phyloP scores from a whole-genome alignment of 805 yeast species.

The Wickerhamomyces kurtzmanii region DNA sequence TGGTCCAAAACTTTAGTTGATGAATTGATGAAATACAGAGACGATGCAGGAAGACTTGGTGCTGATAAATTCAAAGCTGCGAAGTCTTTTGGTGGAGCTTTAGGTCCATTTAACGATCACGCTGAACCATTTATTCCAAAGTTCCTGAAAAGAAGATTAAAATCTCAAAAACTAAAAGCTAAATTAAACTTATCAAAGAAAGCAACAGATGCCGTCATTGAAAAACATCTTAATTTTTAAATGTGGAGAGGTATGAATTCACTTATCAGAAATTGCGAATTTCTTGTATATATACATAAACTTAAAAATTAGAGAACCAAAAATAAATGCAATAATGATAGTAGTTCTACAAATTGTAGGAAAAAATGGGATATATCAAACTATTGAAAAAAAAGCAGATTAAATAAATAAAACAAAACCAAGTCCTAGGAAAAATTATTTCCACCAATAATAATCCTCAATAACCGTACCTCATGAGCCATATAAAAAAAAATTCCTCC shows the following conservation, averaged over 20 bases:
- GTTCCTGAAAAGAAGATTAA: conserved; percentile 32
- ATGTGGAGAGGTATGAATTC: conserved; percentile 7
- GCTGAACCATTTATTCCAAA: conserved; percentile 59
- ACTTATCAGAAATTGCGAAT: not conserved
- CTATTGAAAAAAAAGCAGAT: too few species aligned
- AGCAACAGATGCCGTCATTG: too few species aligned
- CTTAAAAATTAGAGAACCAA: too few species aligned
- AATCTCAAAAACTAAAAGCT: conserved; percentile 25
- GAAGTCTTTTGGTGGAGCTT: conserved; percentile 61
- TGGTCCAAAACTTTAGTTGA: conserved; percentile 30
- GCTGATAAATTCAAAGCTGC: conserved; percentile 63
- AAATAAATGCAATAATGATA: conserved; percentile 1
- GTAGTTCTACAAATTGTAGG: too few species aligned
- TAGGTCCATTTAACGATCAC: conserved; percentile 48
- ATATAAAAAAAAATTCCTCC: too few species aligned
- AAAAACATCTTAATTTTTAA: conserved; percentile 8
- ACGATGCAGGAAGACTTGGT: conserved; percentile 42
- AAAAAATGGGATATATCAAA: too few species aligned
- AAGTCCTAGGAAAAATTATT: too few species aligned
- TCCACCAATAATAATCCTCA: too few species aligned
- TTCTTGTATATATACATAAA: conserved; percentile 2
- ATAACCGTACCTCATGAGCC: too few species aligned
- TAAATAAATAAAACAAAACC: too few species aligned
- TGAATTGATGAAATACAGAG: conserved; percentile 42
- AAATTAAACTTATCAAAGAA: too few species aligned